These are phyloP conservation scores for Antitrichia curtipendula DNA, from an alignment of 225 moss, liverwort and hornwort genomes.

Conservation along the genomic window DNA sequence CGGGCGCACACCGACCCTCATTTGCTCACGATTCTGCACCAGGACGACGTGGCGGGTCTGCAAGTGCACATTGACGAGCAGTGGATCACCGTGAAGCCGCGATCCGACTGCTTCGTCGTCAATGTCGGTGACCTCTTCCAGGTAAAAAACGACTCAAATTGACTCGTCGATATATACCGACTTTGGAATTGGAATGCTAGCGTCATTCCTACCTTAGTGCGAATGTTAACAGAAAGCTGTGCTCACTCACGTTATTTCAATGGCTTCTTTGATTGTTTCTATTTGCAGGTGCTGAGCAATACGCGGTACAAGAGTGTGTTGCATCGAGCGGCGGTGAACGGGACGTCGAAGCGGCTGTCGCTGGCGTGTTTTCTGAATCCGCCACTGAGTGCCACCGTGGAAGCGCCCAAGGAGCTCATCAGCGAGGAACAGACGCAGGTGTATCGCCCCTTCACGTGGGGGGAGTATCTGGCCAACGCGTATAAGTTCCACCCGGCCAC, in stretches of 20 bases:
- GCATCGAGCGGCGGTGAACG: slow-evolving; percentile 51
- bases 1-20: neutral
- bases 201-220: neutral
- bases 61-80: slow-evolving; percentile 31
- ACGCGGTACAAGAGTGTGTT: slow-evolving; percentile 46
- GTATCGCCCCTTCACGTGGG: slow-evolving; percentile 43
- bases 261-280: neutral
- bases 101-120: slow-evolving; percentile 44
- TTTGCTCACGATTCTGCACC: neutral
- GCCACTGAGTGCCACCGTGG: slow-evolving; percentile 21
- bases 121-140: slow-evolving; percentile 51
- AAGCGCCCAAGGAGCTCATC: slow-evolving; percentile 37
- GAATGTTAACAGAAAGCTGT: neutral
- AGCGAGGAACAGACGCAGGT: slow-evolving; percentile 20
- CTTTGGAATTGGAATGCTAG: neutral
- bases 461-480: slow-evolving; percentile 39
- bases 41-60: slow-evolving; percentile 39
- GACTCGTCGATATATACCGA: neutral
- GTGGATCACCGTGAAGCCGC: slow-evolving; percentile 48
- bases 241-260: neutral
- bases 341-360: slow-evolving; percentile 38
- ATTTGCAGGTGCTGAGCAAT: slow-evolving; percentile 48
- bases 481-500: slow-evolving; percentile 32
- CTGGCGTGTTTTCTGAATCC: slow-evolving; percentile 46
- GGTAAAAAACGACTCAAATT: neutral